Percentiles rank a stretch among this genome's conserved stretches.
phyloP scores from a whole-genome alignment of 2,329 filamentous ascomycete genomes.

The Penicillium hordei region DNA sequence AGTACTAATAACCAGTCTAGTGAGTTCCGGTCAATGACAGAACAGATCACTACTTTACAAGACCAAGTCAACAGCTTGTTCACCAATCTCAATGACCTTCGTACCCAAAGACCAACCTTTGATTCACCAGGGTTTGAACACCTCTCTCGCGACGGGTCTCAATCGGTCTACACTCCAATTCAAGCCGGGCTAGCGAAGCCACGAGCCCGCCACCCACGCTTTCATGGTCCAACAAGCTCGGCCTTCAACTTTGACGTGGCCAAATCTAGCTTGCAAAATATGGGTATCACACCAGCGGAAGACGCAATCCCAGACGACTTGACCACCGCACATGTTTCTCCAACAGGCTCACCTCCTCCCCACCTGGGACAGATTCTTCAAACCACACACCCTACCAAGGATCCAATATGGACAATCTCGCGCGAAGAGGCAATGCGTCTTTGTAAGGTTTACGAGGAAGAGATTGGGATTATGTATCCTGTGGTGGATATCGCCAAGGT shows the following conservation, averaged over 20 bases:
- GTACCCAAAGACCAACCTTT: conserved; percentile 44
- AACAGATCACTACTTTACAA: conserved; percentile 72
- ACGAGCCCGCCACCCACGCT: conserved; percentile 61
- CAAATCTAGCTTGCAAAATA: conserved; percentile 80
- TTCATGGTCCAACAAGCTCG: conserved; percentile 81
- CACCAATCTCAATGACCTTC: conserved; percentile 68
- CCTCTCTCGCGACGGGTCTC: conserved; percentile 42
- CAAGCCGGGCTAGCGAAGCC: conserved; percentile 47
- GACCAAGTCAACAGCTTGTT: conserved; percentile 80
- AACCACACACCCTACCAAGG: conserved; percentile 54
- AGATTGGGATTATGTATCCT: conserved; percentile 90
- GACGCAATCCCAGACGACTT: conserved; percentile 62
- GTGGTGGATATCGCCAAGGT: conserved; percentile 72
- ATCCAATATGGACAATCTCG: conserved; percentile 77
- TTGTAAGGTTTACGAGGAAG: conserved; percentile 79
- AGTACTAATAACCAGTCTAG: conserved; percentile 31
- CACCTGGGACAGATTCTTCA: conserved; percentile 31
- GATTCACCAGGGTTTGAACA: conserved; percentile 37
- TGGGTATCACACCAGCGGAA: conserved; percentile 71
- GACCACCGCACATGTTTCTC: conserved; percentile 55
- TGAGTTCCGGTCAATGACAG: conserved; percentile 79
- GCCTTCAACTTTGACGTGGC: conserved; percentile 84
- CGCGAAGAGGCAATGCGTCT: conserved; percentile 78
- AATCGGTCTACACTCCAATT: conserved; percentile 38
- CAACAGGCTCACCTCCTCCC: conserved; percentile 47